Conservation (phyloP, 345 rosid genomes). For the Salix koriyanagi region DNA sequence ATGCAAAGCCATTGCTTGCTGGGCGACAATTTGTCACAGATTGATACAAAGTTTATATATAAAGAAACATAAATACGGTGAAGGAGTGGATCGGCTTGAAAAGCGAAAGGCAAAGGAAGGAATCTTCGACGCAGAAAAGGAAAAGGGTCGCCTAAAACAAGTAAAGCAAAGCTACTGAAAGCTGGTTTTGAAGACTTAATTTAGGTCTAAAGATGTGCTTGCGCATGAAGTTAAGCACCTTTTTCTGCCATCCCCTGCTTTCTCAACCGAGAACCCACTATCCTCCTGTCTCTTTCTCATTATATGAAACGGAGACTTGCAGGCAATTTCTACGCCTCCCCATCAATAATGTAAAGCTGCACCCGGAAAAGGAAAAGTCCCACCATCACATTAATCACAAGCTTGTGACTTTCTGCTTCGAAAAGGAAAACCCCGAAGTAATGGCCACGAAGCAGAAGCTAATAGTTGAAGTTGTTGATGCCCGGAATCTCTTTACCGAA, state of each 20-base stretch:
- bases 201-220: slow-evolving; percentile 23
- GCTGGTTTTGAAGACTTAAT: background rate
- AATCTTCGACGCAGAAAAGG: slow-evolving; percentile 26
- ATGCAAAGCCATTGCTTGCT: slow-evolving; percentile 4
- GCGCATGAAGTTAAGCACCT: slow-evolving; percentile 36
- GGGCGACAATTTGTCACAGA: background rate
- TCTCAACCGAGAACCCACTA: slow-evolving; percentile 1
- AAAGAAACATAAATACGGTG: background rate
- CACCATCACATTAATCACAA: background rate
- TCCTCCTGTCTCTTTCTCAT: background rate
- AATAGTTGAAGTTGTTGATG: slow-evolving; percentile 80
- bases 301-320: background rate
- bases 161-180: slow-evolving; percentile 7
- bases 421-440: background rate
- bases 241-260: background rate
- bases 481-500: slow-evolving; percentile 57
- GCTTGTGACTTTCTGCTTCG: background rate
- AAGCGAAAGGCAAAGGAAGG: slow-evolving; percentile 31
- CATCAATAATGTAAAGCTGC: background rate
- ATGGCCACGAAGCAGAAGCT: slow-evolving; percentile 52
- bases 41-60: background rate
- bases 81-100: slow-evolving; percentile 16
- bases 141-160: slow-evolving; percentile 10
- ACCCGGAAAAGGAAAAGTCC: background rate
- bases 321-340: background rate